These are phyloP conservation scores for Gossypium australe DNA, from an alignment of 345 rosid genomes.

Conservation along the genomic window DNA sequence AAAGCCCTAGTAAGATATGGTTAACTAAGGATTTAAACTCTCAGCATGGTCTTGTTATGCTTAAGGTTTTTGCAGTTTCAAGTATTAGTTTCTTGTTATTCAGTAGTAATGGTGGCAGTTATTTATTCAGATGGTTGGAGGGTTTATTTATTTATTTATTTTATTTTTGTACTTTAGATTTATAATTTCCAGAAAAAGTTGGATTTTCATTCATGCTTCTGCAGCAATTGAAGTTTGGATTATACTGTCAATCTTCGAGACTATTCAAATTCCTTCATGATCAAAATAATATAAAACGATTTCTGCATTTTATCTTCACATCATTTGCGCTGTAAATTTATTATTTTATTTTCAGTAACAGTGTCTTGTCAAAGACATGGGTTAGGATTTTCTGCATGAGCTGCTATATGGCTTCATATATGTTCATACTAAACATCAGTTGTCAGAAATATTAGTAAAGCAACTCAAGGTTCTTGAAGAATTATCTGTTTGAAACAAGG, in stretches of 20 bases:
- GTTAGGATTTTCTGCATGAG: neutral
- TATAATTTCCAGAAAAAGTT: neutral
- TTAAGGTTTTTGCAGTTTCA: neutral
- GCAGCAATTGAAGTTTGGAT: neutral
- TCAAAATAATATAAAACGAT: neutral
- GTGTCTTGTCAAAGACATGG: neutral
- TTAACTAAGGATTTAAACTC: neutral
- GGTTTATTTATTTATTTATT: neutral
- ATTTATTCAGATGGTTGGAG: neutral
- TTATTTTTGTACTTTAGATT: neutral
- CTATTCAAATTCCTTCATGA: neutral
- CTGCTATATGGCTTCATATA: neutral
- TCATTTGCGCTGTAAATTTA: neutral
- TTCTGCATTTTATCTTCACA: neutral
- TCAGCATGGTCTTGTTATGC: neutral
- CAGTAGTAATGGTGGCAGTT: neutral
- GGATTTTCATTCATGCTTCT: constrained; percentile 1
- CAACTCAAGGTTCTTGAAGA: neutral
- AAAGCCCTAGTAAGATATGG: neutral
- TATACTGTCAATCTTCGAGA: neutral
- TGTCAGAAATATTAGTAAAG: neutral
- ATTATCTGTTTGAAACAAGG: neutral
- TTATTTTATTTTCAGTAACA: neutral
- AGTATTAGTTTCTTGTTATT: neutral
- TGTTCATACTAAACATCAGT: neutral